Conservation (phyloP, 192 early-diverging fungal genomes). For the Coemansia sp. region DNA sequence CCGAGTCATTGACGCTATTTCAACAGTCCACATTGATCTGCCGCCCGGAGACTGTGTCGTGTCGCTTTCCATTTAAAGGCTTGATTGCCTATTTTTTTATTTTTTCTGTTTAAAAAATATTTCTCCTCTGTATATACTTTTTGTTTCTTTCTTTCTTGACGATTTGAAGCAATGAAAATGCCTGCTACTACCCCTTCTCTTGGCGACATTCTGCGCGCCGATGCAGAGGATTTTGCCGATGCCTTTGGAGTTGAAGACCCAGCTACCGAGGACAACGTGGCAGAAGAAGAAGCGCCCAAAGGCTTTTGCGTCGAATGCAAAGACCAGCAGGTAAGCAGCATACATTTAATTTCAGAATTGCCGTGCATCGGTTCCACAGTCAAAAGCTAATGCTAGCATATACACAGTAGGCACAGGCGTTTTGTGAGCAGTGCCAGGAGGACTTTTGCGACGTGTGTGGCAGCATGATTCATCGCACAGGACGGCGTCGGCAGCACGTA, state of each 20-base stretch:
- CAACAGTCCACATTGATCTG: slow-evolving; percentile 20
- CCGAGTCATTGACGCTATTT: slow-evolving; percentile 31
- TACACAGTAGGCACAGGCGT: slow-evolving; percentile 36
- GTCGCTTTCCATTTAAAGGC: slow-evolving; percentile 20
- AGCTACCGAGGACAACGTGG: neutral
- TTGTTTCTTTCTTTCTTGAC: neutral
- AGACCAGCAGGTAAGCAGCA: slow-evolving; percentile 60
- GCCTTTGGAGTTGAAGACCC: slow-evolving; percentile 8
- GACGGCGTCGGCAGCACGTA: slow-evolving; percentile 64
- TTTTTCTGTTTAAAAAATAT: neutral
- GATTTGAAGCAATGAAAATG: slow-evolving; percentile 29
- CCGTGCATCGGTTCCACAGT: neutral
- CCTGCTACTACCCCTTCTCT: slow-evolving; percentile 38
- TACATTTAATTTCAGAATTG: neutral
- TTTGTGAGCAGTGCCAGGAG: slow-evolving; percentile 82
- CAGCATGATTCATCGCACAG: slow-evolving; percentile 81
- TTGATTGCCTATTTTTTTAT: neutral
- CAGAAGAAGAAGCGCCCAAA: slow-evolving; percentile 50
- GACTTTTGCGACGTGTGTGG: slow-evolving; percentile 92
- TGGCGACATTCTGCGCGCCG: slow-evolving; percentile 38
- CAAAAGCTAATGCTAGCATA: neutral
- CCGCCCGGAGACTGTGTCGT: slow-evolving; percentile 41
- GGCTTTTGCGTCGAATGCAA: slow-evolving; percentile 92
- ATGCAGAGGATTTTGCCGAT: slow-evolving; percentile 26
- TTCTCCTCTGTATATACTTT: neutral